These are phyloP conservation scores for Tuber microsphaerosporum DNA, from an alignment of 495 filamentous ascomycete genomes.

Conservation along the genomic window DNA sequence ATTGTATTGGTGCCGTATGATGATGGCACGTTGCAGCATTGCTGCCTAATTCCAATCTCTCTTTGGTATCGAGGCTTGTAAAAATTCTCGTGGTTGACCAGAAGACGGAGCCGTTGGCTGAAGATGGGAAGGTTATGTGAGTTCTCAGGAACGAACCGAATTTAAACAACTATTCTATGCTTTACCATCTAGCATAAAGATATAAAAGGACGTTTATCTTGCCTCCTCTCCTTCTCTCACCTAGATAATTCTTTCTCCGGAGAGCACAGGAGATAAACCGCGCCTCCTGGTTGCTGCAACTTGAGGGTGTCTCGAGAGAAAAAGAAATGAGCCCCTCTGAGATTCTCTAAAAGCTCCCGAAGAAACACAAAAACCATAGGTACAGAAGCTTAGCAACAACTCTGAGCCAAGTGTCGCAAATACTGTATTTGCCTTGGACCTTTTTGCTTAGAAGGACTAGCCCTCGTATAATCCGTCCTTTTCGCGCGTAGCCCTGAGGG, in stretches of 20 bases:
- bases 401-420: not conserved
- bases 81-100: slow-evolving; percentile 2
- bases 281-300: not conserved
- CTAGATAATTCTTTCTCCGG: not conserved
- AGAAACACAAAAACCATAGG: not conserved
- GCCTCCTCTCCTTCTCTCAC: not conserved
- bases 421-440: not conserved
- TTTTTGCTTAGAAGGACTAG: not conserved
- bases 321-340: not conserved
- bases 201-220: not conserved
- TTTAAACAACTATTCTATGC: not conserved
- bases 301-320: not conserved
- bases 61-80: not conserved
- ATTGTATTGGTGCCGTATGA: not conserved
- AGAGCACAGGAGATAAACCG: not conserved
- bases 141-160: not conserved
- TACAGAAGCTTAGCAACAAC: not conserved
- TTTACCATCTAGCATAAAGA: not conserved
- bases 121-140: not conserved
- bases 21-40: not conserved
- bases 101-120: not conserved
- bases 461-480: not conserved
- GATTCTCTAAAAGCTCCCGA: not conserved
- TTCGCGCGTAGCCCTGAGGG: not conserved
- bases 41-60: not conserved